phyloP scores from a whole-genome alignment of 2,329 filamentous ascomycete species.

The Stachybotrys chlorohalonatus region DNA sequence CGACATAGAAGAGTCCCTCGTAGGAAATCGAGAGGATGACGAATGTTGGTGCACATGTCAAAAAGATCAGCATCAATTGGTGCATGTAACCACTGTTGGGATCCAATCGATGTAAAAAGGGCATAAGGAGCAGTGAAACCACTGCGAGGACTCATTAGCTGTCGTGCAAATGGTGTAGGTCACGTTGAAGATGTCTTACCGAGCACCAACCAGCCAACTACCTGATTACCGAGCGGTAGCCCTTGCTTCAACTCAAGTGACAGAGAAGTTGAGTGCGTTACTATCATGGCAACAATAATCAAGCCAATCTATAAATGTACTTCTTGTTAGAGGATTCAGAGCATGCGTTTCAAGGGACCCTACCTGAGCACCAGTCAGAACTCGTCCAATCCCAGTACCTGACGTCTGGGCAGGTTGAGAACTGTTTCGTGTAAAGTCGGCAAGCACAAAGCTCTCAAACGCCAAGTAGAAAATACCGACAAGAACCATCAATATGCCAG shows the following conservation, averaged over 20 bases:
- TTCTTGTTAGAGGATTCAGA: too few species aligned
- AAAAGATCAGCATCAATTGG: conserved; percentile 77
- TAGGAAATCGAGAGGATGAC: conserved; percentile 96
- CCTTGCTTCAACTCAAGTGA: conserved; percentile 80
- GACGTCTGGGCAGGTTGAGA: conserved; percentile 5
- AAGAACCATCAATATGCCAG: conserved; percentile 68
- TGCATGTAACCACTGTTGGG: conserved; percentile 86
- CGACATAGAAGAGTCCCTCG: conserved; percentile 91
- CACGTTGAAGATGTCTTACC: conserved; percentile 34
- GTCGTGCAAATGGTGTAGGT: neutral
- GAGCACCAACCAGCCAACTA: conserved; percentile 75
- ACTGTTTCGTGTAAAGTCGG: conserved; percentile 27
- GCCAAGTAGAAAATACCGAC: conserved; percentile 70
- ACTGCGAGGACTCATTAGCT: conserved; percentile 7
- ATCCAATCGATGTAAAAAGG: conserved; percentile 70
- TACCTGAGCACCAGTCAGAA: conserved; percentile 59
- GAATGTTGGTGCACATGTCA: conserved; percentile 88
- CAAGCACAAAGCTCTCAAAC: conserved; percentile 59
- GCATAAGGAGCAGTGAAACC: conserved; percentile 69
- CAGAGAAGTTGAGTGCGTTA: conserved; percentile 77
- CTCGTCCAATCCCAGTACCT: conserved; percentile 36
- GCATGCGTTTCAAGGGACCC: conserved; percentile 5
- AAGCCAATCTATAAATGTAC: conserved; percentile 52
- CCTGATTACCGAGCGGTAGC: conserved; percentile 77
- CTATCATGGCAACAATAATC: conserved; percentile 69